Base-by-base conservation (phyloP, 2,329 filamentous ascomycete species). In the Diaporthe sp. region DNA sequence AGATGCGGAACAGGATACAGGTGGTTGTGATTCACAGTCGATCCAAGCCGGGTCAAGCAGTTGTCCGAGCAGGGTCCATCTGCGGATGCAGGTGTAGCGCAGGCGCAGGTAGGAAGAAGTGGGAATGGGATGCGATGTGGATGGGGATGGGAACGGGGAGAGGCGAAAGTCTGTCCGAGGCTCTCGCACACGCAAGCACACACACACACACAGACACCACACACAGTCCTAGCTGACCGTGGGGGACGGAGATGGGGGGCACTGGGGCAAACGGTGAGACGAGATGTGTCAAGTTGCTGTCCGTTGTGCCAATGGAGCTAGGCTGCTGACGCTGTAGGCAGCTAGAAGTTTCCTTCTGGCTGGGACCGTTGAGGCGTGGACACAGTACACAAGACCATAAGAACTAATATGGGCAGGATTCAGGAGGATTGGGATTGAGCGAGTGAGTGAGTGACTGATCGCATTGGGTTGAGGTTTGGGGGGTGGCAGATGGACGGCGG, bases 341-440 rank as follows among this genome's bases (percentile, higher is more conserved):
- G 40, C 64, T 68, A 68, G 64, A 68, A 68, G 64, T 68, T 68
- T 68, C 64, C 64, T 54, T 64, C n/a, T 28, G 47, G 25, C 50
- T 71, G 57, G 42, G 45, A 25, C 25, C 35, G 52, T 67, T 70
- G 74, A 25, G 30, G 33, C 55, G 72, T 75, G 30, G 30, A 12
- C 54, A 35, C 66, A 72, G 73, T 73, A 73, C 73, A 73, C 71
- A 74, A 19, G 33, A 28, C 12, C 28, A 47, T 25, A 45, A 47
- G 40, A 47, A 64, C 25, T 30, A 22, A 19, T 35, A 42, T 58
- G 71, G 72, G 47, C 71, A 57, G 74, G 74, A 77, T 68, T 72
- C 69, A 72, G 72, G 71, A 71, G 71, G 73, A 72, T 60, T 38
- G 28, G 28, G n/a, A n/a, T n/a, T n/a, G n/a, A n/a, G n/a, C n/a